phyloP scores from a whole-genome alignment of 257 asterid species.

The Ballota nigra region DNA sequence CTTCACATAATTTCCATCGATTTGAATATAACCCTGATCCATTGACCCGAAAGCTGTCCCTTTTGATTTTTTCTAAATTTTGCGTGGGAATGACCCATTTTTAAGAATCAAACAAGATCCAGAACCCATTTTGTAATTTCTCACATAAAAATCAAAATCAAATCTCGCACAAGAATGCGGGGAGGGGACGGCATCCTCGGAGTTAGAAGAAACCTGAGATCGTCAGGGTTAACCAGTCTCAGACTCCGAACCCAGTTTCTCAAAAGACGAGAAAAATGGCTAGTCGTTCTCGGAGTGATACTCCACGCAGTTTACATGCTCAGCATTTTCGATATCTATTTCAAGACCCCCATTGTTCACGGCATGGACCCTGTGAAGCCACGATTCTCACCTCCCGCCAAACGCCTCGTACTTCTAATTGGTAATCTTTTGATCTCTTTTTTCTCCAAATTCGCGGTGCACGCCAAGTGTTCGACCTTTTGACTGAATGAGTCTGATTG shows the following conservation, averaged over 20 bases:
- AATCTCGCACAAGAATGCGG: conserved; percentile 41
- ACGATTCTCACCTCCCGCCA: conserved; percentile 78
- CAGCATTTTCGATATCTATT: conserved; percentile 93
- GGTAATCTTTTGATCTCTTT: conserved; percentile 37
- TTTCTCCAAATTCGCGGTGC: neutral
- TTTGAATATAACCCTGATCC: conserved; percentile 21
- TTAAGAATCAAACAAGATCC: conserved; percentile 24
- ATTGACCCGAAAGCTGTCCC: neutral
- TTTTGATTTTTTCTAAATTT: neutral
- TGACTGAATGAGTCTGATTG: conserved; percentile 38
- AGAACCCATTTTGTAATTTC: conserved; percentile 19
- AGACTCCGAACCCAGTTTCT: conserved; percentile 48
- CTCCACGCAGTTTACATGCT: conserved; percentile 98
- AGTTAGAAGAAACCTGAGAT: conserved; percentile 30
- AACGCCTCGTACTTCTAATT: conserved; percentile 79
- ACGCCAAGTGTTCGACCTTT: conserved; percentile 37
- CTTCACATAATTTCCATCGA: no score
- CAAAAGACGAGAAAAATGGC: conserved; percentile 71
- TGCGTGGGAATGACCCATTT: conserved; percentile 2
- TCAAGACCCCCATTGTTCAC: conserved; percentile 94
- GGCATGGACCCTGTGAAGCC: conserved; percentile 92
- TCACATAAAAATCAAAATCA: conserved; percentile 14
- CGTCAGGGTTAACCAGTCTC: conserved; percentile 33
- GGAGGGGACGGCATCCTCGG: conserved; percentile 66
- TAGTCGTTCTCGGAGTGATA: conserved; percentile 78